Conservation (phyloP, 768 basidiomycete genomes). For the Tylopilus sp. region DNA sequence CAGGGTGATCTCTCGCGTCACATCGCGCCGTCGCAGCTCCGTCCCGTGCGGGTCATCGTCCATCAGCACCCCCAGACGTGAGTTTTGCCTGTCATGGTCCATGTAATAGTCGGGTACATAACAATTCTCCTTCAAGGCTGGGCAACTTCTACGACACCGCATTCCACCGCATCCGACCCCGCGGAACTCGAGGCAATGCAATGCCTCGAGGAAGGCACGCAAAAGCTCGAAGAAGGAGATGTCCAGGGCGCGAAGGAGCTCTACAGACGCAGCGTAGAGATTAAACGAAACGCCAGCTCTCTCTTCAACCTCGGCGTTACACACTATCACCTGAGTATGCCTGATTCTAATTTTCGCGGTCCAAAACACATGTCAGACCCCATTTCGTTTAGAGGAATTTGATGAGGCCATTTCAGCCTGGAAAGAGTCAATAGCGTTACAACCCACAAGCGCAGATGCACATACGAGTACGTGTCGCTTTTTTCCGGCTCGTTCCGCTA, state of each 20-base stretch:
- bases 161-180: conserved; percentile 80
- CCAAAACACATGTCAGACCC: conserved; percentile 15
- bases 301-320: conserved; percentile 89
- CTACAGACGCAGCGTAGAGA: conserved; percentile 76
- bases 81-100: conserved; percentile 19
- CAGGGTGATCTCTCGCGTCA: conserved; percentile 10
- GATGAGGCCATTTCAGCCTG: conserved; percentile 82
- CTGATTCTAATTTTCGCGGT: conserved; percentile 11
- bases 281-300: conserved; percentile 74
- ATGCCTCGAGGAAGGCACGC: conserved; percentile 80
- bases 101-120: conserved; percentile 1
- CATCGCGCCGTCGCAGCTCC: conserved; percentile 4
- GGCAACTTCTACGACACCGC: conserved; percentile 76
- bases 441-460: conserved; percentile 81
- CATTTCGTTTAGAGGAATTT: conserved; percentile 64
- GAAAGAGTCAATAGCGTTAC: conserved; percentile 79
- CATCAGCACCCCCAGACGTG: conserved; percentile 23
- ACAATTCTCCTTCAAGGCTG: conserved; percentile 43
- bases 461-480: conserved; percentile 72
- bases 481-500: conserved; percentile 17
- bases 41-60: conserved; percentile 5
- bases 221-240: conserved; percentile 84
- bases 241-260: conserved; percentile 72
- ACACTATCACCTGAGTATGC: conserved; percentile 83
- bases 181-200: conserved; percentile 75